Evolutionary conservation across 306 rosid species (phyloP).

Genomic region (Morella rubra): DNA sequence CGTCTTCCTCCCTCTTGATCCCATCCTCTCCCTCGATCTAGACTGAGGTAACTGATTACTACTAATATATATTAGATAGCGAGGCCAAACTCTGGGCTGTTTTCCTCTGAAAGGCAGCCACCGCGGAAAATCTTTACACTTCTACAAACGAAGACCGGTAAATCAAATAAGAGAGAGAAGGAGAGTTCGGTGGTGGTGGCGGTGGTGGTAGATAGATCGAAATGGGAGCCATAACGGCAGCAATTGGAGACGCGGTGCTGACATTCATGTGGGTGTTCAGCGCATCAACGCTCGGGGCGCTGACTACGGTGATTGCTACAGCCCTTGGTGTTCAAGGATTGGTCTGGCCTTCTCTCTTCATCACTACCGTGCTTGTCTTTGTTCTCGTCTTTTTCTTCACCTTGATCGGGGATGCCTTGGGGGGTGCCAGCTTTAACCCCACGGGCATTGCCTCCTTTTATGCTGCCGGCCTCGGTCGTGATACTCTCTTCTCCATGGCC

Average conservation of each 20-base stretch:
- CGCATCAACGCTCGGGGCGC: constrained; percentile 63
- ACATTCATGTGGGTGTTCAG: constrained; percentile 74
- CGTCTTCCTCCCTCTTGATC: too few species aligned
- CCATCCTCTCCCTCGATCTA: too few species aligned
- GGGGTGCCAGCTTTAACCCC: constrained; percentile 97
- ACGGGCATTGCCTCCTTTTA: constrained; percentile 75
- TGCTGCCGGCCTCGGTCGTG: constrained; percentile 66
- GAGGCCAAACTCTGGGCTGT: too few species aligned
- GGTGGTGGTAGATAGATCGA: neutral
- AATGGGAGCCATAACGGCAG: constrained; percentile 61
- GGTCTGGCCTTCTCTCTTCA: constrained; percentile 48
- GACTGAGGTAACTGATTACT: too few species aligned
- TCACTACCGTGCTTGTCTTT: constrained; percentile 61
- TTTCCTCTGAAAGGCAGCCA: neutral
- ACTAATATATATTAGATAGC: too few species aligned
- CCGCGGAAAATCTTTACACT: too few species aligned
- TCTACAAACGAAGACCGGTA: neutral
- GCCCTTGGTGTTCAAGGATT: constrained; percentile 49
- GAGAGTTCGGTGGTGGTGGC: neutral
- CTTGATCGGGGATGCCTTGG: constrained; percentile 54
- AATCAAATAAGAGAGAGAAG: neutral
- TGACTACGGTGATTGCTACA: constrained; percentile 34
- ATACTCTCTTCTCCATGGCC: constrained; percentile 79
- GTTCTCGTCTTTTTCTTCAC: constrained; percentile 57
- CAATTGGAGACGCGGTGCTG: constrained; percentile 63